Base-by-base conservation (phyloP, 495 filamentous ascomycete species). In the Trichoderma orchidacearum region DNA sequence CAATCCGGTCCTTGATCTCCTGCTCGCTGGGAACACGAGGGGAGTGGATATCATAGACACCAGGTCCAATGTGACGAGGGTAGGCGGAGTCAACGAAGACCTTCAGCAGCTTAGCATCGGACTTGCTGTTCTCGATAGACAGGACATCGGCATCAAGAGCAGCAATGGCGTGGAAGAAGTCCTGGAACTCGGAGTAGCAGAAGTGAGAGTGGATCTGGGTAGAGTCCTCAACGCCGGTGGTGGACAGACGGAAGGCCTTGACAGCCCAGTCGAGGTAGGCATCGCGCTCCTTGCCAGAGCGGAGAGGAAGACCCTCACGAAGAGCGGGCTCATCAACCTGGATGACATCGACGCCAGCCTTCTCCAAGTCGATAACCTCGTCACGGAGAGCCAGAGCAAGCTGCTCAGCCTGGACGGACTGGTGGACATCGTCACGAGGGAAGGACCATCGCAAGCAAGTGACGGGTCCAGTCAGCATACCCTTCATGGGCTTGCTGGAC, bases 131-230 rank as follows among this genome's bases (percentile, higher is more conserved):
- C 85, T 98, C 93, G 66, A 98, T 98, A 67, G 85, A 90, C 62
- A 98, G 84, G 56, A 98, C 93, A 78, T 98, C 93, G 62, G 93
- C 90, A 70, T 98, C 93, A 57, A 98, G 81, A 38, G 94, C 94
- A 59, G 94, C 90, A 63, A 98, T 98, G 74, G 93, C 92, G 72
- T 97, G 88, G 87, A 98, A 98, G 83, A 98, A 98, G 80, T 98
- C 93, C 77, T 98, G 93, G 87, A 98, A 98, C 80, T 98, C 93
- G 48, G 90, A 96, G 85, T 98, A 98, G 75, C 93, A 98, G 90
- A 98, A 98, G 80, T 98, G 93, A 53, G 90, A 96, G 83, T 98
- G 93, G 74, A 98, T 95, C 80, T 98, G 93, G 62, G 94, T 97
- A 56, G 83, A 86, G 69, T 98, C 89, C 67, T 86, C 69, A 54